phyloP scores from a whole-genome alignment of 805 yeast species.

The Starmera pachycereana region DNA sequence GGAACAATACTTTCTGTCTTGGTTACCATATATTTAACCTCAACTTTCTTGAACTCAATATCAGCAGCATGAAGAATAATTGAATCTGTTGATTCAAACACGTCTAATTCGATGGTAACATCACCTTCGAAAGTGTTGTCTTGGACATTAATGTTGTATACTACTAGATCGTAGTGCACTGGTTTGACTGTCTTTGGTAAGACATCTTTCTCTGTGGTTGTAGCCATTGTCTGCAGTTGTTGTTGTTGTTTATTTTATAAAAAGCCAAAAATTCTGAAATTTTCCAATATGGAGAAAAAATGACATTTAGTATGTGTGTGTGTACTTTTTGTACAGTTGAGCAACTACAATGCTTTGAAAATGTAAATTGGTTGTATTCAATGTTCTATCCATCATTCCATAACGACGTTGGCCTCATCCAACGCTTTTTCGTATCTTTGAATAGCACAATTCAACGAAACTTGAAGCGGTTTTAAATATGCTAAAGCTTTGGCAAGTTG shows the following conservation, averaged over 20 bases:
- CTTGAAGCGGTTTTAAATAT: conserved; percentile 32
- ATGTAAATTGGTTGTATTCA: too few relatives aligned
- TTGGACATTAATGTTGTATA: conserved; percentile 48
- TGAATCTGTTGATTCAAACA: conserved; percentile 33
- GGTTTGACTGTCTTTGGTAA: conserved; percentile 64
- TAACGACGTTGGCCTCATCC: neutral
- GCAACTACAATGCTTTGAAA: too few relatives aligned
- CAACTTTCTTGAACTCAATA: conserved; percentile 41
- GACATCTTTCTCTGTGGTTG: conserved; percentile 22
- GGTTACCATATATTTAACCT: conserved; percentile 26
- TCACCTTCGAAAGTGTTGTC: conserved; percentile 49
- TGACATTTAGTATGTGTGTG: too few relatives aligned
- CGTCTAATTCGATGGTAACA: conserved; percentile 41
- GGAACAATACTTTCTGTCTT: conserved; percentile 14
- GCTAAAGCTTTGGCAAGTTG: conserved; percentile 19
- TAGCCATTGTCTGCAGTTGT: too few relatives aligned
- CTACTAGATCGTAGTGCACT: conserved; percentile 51
- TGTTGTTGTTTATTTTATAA: too few relatives aligned
- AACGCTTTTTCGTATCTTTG: conserved; percentile 32
- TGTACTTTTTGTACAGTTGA: too few relatives aligned
- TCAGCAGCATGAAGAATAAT: conserved; percentile 53
- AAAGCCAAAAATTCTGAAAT: too few relatives aligned
- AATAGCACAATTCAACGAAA: conserved; percentile 37
- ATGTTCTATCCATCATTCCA: conserved; percentile 10
- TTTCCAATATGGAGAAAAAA: too few relatives aligned